Evolutionary conservation across 805 yeast species (phyloP).

Genomic region (Saccharomycopsis javanensis): DNA sequence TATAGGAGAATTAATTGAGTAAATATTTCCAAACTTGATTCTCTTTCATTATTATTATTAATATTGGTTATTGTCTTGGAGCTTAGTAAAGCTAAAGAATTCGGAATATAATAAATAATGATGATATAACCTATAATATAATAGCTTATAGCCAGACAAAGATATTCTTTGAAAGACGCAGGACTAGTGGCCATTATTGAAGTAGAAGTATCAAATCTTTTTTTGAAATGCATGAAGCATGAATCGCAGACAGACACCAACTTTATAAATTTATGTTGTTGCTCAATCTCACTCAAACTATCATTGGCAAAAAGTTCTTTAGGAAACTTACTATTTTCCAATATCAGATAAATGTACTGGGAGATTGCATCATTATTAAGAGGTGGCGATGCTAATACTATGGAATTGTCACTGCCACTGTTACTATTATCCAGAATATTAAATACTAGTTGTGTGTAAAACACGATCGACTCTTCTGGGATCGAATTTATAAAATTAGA

Average conservation of each 20-base stretch:
- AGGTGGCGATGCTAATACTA: not conserved
- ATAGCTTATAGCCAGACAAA: slow-evolving; percentile 14
- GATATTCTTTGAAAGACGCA: slow-evolving; percentile 5
- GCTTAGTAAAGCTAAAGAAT: slow-evolving; percentile 5
- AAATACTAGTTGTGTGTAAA: slow-evolving; percentile 14
- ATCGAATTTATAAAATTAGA: slow-evolving; percentile 13
- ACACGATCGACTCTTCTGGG: slow-evolving; percentile 14
- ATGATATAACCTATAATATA: slow-evolving; percentile 16
- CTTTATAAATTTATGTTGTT: not conserved
- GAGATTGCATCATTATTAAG: slow-evolving; percentile 12
- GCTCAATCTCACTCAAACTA: not conserved
- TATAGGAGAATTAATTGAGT: slow-evolving; percentile 10
- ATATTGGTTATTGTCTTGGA: not conserved
- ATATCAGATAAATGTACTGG: slow-evolving; percentile 10
- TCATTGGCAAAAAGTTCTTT: slow-evolving; percentile 1
- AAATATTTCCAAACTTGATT: slow-evolving; percentile 13
- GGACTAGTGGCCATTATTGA: not conserved
- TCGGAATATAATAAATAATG: slow-evolving; percentile 14
- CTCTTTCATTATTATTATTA: not conserved
- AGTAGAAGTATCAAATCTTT: slow-evolving; percentile 3
- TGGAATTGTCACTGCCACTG: not conserved
- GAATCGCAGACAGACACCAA: slow-evolving; percentile 8
- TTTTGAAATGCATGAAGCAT: slow-evolving; percentile 10
- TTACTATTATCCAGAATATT: slow-evolving; percentile 1
- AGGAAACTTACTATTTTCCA: not conserved